Evolutionary conservation across 192 early-diverging fungal genomes (phyloP), one percentile per base, ranked within the genome.

Genomic region (Entomortierella chlamydospora): DNA sequence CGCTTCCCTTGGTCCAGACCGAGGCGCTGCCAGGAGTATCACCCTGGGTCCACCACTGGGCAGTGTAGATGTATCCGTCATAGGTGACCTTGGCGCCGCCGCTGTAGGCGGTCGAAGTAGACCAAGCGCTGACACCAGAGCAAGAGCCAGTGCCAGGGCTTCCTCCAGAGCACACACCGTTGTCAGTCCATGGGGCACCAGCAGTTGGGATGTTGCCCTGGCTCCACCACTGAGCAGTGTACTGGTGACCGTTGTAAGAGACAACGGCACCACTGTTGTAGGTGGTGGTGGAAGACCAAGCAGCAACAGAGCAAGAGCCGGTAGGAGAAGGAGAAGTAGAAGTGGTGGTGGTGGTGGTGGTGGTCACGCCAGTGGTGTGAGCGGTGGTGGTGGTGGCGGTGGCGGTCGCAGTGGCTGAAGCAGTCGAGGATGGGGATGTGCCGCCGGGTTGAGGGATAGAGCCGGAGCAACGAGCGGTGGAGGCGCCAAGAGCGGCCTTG

Each of bases 161-260:
- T 5, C 58, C 50, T 10, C 82, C 76, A 30, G 64, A 43, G 67
- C 82, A 83, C 43, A 66, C 59, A 56, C 85, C 82, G n/a, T 82
- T 78, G 61, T 74, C 85, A 57, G 74, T 64, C 77, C 83, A 64
- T 42, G 66, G 62, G 61, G 67, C 37, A 57, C 59, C 71, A 43
- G 68, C 57, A 49, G 73, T 61, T 22, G 77, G 55, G 28, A 77
- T 50, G 50, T 73, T 72, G 50, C 39, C 68, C 64, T 77, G 68
- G 25, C 57, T 47, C 68, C 73, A 83, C 82, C 84, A 87, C 55
- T 80, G 76, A 42, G 83, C 72, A 28, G 56, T 65, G 81, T 83
- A 87, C 31, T 82, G 81, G 15, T 74, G 82, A 42, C 85, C 84
- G 59, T 85, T 76, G 64, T 83, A 82, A 12, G 82, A 82, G n/a